A percentile compares a stretch with the other conserved stretches of the same genome.
phyloP scores from a whole-genome alignment of 352 stramenopile genomes.

The Phytophthora vignae region DNA sequence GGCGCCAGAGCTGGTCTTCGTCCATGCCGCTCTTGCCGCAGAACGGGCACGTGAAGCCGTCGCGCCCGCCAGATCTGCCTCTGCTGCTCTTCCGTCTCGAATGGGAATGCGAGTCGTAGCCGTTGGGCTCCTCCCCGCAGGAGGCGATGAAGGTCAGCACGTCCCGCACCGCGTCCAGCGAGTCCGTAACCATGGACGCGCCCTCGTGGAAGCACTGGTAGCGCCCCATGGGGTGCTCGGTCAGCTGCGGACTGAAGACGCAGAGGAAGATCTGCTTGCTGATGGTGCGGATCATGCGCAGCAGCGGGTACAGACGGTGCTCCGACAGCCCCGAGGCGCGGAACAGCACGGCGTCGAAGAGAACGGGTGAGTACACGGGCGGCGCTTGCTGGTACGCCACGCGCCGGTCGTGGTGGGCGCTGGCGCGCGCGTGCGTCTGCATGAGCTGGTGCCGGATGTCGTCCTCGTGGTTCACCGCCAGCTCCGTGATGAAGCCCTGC shows the following conservation, averaged over 20 bases:
- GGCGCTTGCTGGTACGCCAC: not conserved
- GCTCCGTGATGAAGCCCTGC: slow-evolving; percentile 78
- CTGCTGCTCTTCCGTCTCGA: slow-evolving; percentile 27
- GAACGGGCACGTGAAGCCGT: slow-evolving; percentile 73
- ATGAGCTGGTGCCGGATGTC: slow-evolving; percentile 70
- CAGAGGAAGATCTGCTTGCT: slow-evolving; percentile 88
- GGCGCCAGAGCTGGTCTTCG: slow-evolving; percentile 86
- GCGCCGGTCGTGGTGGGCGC: too few relatives aligned
- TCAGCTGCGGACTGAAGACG: slow-evolving; percentile 81
- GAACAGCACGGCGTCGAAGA: slow-evolving; percentile 77
- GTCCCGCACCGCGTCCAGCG: slow-evolving; percentile 62
- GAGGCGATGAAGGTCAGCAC: slow-evolving; percentile 78
- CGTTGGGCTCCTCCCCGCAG: slow-evolving; percentile 25
- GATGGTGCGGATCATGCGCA: slow-evolving; percentile 75
- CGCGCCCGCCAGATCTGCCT: slow-evolving; percentile 30
- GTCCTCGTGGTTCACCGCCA: slow-evolving; percentile 65
- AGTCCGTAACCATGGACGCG: slow-evolving; percentile 85
- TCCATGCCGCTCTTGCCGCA: slow-evolving; percentile 75
- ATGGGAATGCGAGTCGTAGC: not conserved
- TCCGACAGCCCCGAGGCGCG: slow-evolving; percentile 65
- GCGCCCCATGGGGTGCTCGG: slow-evolving; percentile 70
- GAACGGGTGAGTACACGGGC: not conserved
- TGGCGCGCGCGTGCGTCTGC: slow-evolving; percentile 43
- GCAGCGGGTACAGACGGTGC: slow-evolving; percentile 54
- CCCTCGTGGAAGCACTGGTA: slow-evolving; percentile 85